A percentile compares a stretch with the other conserved stretches of the same genome.
phyloP scores from a whole-genome alignment of 352 stramenopile genomes.

The Hyaloperonospora arabidopsidis region DNA sequence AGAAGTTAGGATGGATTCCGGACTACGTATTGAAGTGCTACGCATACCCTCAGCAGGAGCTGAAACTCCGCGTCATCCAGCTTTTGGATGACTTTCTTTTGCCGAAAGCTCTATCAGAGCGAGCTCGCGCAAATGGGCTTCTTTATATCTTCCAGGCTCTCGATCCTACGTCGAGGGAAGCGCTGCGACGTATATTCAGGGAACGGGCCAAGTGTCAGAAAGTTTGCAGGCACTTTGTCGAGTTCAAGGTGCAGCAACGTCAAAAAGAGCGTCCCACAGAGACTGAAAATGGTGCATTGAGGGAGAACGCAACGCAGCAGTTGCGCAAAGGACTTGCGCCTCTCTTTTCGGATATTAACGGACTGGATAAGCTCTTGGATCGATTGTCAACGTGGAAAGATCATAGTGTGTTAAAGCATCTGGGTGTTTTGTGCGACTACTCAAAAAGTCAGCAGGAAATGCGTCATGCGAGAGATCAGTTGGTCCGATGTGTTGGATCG shows the following conservation, averaged over 20 bases:
- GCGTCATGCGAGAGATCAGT: slow-evolving; percentile 48
- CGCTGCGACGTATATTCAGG: slow-evolving; percentile 53
- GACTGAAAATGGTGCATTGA: slow-evolving; percentile 11
- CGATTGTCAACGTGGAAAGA: slow-evolving; percentile 69
- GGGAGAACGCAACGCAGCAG: slow-evolving; percentile 27
- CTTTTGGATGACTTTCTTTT: slow-evolving; percentile 80
- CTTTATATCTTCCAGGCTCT: slow-evolving; percentile 65
- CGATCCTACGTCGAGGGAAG: slow-evolving; percentile 61
- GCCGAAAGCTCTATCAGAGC: slow-evolving; percentile 52
- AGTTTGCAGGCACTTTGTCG: slow-evolving; percentile 33
- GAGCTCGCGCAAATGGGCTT: slow-evolving; percentile 50
- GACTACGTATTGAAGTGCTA: slow-evolving; percentile 84
- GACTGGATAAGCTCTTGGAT: slow-evolving; percentile 50
- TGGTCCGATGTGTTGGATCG: slow-evolving; percentile 69
- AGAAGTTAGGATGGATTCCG: slow-evolving; percentile 78
- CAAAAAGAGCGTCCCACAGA: slow-evolving; percentile 12
- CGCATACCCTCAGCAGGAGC: slow-evolving; percentile 75
- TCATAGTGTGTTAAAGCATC: slow-evolving; percentile 66
- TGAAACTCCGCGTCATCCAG: slow-evolving; percentile 76
- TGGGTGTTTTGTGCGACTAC: slow-evolving; percentile 51
- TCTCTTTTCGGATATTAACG: slow-evolving; percentile 54
- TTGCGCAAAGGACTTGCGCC: slow-evolving; percentile 35
- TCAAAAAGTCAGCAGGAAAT: slow-evolving; percentile 41
- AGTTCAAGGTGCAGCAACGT: slow-evolving; percentile 41
- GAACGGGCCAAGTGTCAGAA: slow-evolving; percentile 51